Percentiles rank a stretch among this genome's conserved stretches.
Conservation (phyloP, 2,329 filamentous ascomycete species). For the Aspergillus vadensis region DNA sequence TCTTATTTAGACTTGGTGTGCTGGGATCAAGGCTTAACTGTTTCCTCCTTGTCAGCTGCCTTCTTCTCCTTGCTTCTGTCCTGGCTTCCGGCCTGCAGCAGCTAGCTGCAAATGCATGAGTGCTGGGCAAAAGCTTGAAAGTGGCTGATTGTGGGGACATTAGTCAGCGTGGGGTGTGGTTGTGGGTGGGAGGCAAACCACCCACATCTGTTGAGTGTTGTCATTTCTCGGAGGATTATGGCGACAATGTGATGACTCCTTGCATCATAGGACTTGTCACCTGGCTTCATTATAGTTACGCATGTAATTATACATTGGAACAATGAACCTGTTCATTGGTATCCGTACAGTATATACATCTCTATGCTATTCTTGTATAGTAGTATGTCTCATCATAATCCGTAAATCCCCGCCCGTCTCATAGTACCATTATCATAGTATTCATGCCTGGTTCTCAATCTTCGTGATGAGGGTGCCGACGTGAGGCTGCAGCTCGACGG, state of each 20-base stretch:
- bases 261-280: not conserved
- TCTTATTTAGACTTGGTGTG: too few species aligned
- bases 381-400: not conserved
- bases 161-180: constrained; percentile 5
- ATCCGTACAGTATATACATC: constrained; percentile 2
- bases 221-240: not conserved
- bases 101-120: too few species aligned
- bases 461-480: constrained; percentile 53
- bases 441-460: constrained; percentile 37
- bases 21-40: too few species aligned
- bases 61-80: too few species aligned
- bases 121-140: too few species aligned
- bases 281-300: not conserved
- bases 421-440: not conserved
- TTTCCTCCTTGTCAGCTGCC: too few species aligned
- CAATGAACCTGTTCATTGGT: constrained; percentile 1
- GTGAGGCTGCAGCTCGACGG: constrained; percentile 52
- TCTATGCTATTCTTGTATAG: constrained; percentile 1
- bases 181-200: not conserved
- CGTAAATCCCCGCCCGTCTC: not conserved
- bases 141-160: not conserved
- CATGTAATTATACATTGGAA: not conserved
- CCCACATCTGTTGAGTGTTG: not conserved
- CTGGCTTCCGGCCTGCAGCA: too few species aligned
- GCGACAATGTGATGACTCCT: not conserved